A percentile compares a stretch with the other conserved stretches of the same genome.
Conservation (phyloP, 805 yeast genomes). For the Brettanomyces bruxellensis region DNA sequence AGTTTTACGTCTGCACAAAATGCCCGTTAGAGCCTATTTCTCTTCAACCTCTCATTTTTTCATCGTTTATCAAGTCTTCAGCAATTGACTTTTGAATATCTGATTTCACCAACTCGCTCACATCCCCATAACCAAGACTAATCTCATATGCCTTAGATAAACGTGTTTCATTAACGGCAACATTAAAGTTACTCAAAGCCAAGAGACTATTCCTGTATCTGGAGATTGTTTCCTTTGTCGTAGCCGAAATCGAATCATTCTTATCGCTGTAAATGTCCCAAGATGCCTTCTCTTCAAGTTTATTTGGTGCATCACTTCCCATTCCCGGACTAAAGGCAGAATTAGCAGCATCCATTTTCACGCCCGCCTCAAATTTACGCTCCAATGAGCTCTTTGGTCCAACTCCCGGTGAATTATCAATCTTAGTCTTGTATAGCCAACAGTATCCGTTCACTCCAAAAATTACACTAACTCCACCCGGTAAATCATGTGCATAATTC, state of each 20-base stretch:
- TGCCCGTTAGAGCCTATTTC: no score
- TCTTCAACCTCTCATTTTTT: slow-evolving; percentile 59
- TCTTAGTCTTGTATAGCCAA: slow-evolving; percentile 73
- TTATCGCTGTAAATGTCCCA: slow-evolving; percentile 92
- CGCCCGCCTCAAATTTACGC: slow-evolving; percentile 29
- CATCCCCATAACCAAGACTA: slow-evolving; percentile 63
- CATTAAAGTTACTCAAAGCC: slow-evolving; percentile 74
- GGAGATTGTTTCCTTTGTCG: slow-evolving; percentile 63
- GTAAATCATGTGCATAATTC: slow-evolving; percentile 80
- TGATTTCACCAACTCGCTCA: slow-evolving; percentile 64
- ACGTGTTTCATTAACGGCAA: slow-evolving; percentile 80
- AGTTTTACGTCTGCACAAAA: no score
- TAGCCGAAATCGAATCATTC: slow-evolving; percentile 62
- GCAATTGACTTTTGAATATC: slow-evolving; percentile 70
- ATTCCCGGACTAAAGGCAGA: slow-evolving; percentile 43
- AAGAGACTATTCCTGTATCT: slow-evolving; percentile 78
- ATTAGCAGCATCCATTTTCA: slow-evolving; percentile 20
- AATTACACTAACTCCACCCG: slow-evolving; percentile 87
- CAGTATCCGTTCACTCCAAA: slow-evolving; percentile 92
- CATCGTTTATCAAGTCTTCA: slow-evolving; percentile 58
- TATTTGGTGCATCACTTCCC: slow-evolving; percentile 63
- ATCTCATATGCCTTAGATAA: slow-evolving; percentile 81
- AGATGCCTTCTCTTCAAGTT: slow-evolving; percentile 79
- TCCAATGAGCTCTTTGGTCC: no score
- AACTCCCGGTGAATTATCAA: slow-evolving; percentile 5